Conservation (phyloP, 2,329 filamentous ascomycete genomes). For the Colletotrichum paranaense region DNA sequence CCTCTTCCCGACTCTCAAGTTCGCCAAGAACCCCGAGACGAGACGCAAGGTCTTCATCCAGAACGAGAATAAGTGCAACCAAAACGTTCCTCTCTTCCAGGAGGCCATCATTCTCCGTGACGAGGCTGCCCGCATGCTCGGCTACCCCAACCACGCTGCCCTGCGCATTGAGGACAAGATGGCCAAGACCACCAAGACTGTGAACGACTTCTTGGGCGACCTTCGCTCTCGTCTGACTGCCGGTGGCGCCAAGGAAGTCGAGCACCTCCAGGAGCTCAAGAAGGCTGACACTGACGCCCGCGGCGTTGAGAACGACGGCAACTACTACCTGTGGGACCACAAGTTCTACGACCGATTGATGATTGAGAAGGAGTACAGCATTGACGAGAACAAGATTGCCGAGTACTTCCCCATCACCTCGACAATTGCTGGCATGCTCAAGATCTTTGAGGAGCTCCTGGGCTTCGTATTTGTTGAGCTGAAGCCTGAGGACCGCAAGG, state of each 20-base stretch:
- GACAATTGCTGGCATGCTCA: slow-evolving; percentile 81
- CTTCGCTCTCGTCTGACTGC: slow-evolving; percentile 74
- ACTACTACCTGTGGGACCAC: slow-evolving; percentile 87
- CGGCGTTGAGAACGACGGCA: slow-evolving; percentile 69
- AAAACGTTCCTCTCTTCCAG: slow-evolving; percentile 63
- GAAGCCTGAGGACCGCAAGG: slow-evolving; percentile 71
- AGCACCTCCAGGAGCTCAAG: slow-evolving; percentile 79
- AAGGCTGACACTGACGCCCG: slow-evolving; percentile 73
- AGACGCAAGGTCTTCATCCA: slow-evolving; percentile 76
- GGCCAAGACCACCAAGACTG: slow-evolving; percentile 67
- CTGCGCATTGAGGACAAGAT: slow-evolving; percentile 70
- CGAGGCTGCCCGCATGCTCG: slow-evolving; percentile 65
- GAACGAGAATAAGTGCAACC: slow-evolving; percentile 85
- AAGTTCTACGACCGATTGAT: slow-evolving; percentile 84
- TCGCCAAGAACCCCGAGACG: slow-evolving; percentile 76
- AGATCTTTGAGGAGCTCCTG: slow-evolving; percentile 86
- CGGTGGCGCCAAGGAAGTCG: slow-evolving; percentile 77
- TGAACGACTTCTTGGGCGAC: slow-evolving; percentile 71
- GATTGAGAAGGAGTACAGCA: slow-evolving; percentile 82
- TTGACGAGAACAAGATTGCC: slow-evolving; percentile 83
- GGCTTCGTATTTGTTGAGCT: slow-evolving; percentile 83
- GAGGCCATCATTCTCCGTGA: slow-evolving; percentile 67
- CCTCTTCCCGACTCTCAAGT: slow-evolving; percentile 82
- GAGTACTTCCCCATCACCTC: slow-evolving; percentile 85
- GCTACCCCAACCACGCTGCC: slow-evolving; percentile 66